Evolutionary conservation across 2,329 filamentous ascomycete species (phyloP).

Genomic region (Hortaea werneckii): DNA sequence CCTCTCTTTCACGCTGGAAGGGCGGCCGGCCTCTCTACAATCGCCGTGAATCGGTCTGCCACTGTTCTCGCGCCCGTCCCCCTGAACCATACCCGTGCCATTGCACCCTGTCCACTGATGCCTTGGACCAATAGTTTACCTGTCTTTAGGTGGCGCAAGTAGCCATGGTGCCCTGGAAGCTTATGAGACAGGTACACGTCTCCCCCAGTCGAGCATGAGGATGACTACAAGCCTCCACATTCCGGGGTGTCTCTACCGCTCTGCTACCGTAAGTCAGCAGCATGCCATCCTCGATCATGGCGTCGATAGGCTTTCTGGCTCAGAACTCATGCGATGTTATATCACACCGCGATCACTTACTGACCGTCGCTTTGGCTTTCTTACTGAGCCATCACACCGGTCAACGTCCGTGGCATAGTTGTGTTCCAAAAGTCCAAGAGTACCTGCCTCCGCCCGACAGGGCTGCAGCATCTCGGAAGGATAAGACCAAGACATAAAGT

Average conservation of each 20-base stretch:
- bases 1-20: neutral
- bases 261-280: neutral
- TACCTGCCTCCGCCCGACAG: too few relatives aligned
- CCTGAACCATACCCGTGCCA: too few relatives aligned
- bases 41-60: neutral
- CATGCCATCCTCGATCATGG: neutral
- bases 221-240: conserved; percentile 1
- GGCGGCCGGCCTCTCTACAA: neutral
- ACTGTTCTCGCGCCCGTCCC: neutral
- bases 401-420: too few relatives aligned
- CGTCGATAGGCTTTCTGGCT: neutral
- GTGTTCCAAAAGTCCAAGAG: too few relatives aligned
- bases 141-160: neutral
- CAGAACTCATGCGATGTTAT: neutral
- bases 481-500: neutral
- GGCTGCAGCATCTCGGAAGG: neutral
- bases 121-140: neutral
- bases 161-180: neutral
- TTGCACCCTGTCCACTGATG: too few relatives aligned
- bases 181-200: neutral
- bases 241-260: neutral
- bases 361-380: neutral
- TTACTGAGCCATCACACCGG: neutral
- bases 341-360: neutral
- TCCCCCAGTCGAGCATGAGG: neutral